Base-by-base conservation (phyloP, 352 stramenopile genomes). In the Globisporangium yorkense region DNA sequence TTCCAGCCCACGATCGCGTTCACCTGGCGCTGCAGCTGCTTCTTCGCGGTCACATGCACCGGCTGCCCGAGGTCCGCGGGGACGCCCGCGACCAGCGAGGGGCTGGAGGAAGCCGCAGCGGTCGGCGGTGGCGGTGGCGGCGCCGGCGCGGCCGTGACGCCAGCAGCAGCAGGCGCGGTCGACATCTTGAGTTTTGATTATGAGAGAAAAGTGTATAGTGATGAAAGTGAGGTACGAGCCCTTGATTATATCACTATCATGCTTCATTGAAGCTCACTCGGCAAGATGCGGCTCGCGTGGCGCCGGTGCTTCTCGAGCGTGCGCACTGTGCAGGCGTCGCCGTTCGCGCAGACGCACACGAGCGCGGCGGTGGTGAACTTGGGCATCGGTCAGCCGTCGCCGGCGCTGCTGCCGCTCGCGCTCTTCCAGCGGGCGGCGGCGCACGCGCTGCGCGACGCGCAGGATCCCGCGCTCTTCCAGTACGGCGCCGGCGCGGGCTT, bases 1-100 rank as follows among this genome's bases (percentile, higher is more conserved):
- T 68, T 88, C 84, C 84, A 94, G 48, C 79, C 79, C 33, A 94
- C 66, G 54, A 94, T 89, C 13, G 57, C 65, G 61, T 94, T 94
- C 55, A 94, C 84, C 62, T 92, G 82, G 6, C 77, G 75, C 69
- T 92, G 82, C 39, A 92, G 67, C 57, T 87, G 80, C 68, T 90
- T 92, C 68, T 89, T 89, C 13, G 77, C 78, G 57, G 66, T 82
- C 24, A 88, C 61, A 41, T 88, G 75, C 43, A 92, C 74, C 20
- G 73, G 59, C 58, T 85, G 67, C 3, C 82, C 82, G 29, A 92
- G 65, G 55, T 92, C 82, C 43, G 84, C 66, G 21, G 79, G 79
- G 35, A 89, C 77, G 49, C 73, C 75, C 13, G 71, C 75, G 37
- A 85, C 72, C 5, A 61, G 57, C 31, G 64, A 56, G 6, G 57